A percentile compares a stretch with the other conserved stretches of the same genome.
Conservation (phyloP, 192 early-diverging fungal species). For the Backusella tarrabulga region DNA sequence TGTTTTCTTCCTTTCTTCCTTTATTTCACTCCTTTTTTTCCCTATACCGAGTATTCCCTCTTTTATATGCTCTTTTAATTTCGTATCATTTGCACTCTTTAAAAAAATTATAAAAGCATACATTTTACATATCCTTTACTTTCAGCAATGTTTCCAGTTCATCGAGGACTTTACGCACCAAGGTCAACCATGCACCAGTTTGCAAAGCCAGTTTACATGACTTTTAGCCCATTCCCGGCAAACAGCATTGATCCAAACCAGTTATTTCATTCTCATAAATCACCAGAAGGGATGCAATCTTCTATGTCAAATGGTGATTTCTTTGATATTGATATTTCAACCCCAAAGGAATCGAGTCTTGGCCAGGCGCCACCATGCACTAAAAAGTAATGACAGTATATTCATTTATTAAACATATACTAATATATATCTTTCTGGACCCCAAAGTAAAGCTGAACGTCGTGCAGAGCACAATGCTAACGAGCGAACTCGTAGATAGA, state of each 20-base stretch:
- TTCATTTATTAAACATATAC: background rate
- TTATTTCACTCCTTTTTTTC: background rate
- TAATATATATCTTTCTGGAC: background rate
- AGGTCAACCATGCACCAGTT: background rate
- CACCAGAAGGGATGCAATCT: background rate
- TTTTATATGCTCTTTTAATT: background rate
- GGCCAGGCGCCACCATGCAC: background rate
- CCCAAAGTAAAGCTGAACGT: slow-evolving; percentile 23
- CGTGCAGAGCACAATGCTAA: slow-evolving; percentile 80
- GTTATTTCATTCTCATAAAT: background rate
- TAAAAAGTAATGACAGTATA: background rate
- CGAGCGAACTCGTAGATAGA: slow-evolving; percentile 75
- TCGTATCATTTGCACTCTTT: background rate
- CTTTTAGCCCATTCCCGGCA: background rate
- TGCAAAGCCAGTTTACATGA: background rate
- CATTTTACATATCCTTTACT: background rate
- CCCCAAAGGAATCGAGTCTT: background rate
- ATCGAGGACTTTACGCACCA: background rate
- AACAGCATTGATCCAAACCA: background rate
- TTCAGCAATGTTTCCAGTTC: background rate
- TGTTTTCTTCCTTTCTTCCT: background rate
- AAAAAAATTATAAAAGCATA: background rate
- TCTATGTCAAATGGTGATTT: background rate
- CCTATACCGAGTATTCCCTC: background rate
- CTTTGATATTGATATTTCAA: background rate